Evolutionary conservation across 2,329 filamentous ascomycete species (phyloP).

Genomic region (Neofusicoccum ribis): DNA sequence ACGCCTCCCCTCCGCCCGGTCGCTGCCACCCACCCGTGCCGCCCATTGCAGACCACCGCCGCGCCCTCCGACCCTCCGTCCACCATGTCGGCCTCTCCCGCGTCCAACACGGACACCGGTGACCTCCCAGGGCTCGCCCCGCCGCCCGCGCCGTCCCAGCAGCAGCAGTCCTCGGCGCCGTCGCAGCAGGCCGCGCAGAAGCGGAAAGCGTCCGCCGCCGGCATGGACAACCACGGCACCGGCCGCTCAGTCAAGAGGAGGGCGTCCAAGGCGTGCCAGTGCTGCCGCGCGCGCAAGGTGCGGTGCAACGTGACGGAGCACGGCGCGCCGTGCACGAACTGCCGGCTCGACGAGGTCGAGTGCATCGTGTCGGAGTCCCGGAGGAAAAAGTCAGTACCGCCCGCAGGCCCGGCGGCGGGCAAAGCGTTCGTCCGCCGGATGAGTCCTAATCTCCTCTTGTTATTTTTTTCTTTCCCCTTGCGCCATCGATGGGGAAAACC

Average conservation of each 20-base stretch:
- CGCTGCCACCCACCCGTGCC: background rate
- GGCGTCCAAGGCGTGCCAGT: conserved; percentile 88
- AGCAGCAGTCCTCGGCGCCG: background rate
- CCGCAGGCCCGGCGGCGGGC: background rate
- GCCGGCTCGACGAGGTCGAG: conserved; percentile 75
- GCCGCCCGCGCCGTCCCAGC: background rate
- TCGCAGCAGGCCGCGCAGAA: conserved; percentile 44
- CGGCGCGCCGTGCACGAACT: conserved; percentile 84
- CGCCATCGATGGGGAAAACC: conserved; percentile 5
- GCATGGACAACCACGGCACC: conserved; percentile 50
- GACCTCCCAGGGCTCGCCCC: background rate
- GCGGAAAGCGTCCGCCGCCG: conserved; percentile 59
- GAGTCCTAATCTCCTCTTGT: background rate
- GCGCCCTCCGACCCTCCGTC: background rate
- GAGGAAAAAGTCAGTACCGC: conserved; percentile 71
- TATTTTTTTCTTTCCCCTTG: background rate
- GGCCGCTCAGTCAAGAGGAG: conserved; percentile 71
- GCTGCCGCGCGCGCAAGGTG: conserved; percentile 85
- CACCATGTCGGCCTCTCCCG: conserved; percentile 19
- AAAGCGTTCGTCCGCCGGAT: background rate
- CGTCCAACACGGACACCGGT: conserved; percentile 12
- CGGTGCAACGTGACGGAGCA: conserved; percentile 90
- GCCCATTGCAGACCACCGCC: background rate
- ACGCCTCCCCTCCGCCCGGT: background rate
- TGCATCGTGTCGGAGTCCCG: conserved; percentile 72